Conservation (phyloP, 2,329 filamentous ascomycete species). For the Xylariaceae sp. region DNA sequence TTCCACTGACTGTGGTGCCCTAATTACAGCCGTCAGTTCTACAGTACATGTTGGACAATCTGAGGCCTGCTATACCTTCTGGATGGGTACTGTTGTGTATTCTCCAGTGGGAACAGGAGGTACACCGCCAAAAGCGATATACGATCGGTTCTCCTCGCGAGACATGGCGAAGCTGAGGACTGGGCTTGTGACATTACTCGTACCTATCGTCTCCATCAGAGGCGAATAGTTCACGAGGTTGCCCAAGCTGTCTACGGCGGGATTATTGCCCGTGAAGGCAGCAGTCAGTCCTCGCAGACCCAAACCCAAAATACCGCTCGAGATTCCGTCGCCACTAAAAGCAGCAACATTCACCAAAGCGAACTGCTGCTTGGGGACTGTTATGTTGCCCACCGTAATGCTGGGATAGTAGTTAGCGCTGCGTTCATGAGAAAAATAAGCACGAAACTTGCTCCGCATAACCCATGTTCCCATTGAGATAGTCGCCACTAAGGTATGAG, state of each 20-base stretch:
- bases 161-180: constrained; percentile 43
- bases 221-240: constrained; percentile 38
- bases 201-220: constrained; percentile 38
- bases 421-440: not conserved
- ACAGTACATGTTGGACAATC: not conserved
- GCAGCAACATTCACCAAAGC: constrained; percentile 39
- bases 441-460: constrained; percentile 36
- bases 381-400: constrained; percentile 38
- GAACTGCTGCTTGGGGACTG: constrained; percentile 41
- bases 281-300: constrained; percentile 41
- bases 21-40: not conserved
- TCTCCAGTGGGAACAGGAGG: constrained; percentile 39
- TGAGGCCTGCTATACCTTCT: constrained; percentile 30
- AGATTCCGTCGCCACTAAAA: constrained; percentile 41
- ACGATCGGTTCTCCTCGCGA: constrained; percentile 40
- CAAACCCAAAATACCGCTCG: constrained; percentile 43
- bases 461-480: constrained; percentile 40
- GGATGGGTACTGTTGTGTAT: constrained; percentile 37
- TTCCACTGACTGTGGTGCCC: constrained; percentile 23
- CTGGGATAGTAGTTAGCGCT: constrained; percentile 18
- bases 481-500: constrained; percentile 37
- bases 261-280: constrained; percentile 33
- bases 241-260: constrained; percentile 28
- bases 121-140: constrained; percentile 43
- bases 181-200: constrained; percentile 29